These are phyloP conservation scores for Paraurostyla sp. DNA, from an alignment of 73 alveolate species.

Conservation along the genomic window DNA sequence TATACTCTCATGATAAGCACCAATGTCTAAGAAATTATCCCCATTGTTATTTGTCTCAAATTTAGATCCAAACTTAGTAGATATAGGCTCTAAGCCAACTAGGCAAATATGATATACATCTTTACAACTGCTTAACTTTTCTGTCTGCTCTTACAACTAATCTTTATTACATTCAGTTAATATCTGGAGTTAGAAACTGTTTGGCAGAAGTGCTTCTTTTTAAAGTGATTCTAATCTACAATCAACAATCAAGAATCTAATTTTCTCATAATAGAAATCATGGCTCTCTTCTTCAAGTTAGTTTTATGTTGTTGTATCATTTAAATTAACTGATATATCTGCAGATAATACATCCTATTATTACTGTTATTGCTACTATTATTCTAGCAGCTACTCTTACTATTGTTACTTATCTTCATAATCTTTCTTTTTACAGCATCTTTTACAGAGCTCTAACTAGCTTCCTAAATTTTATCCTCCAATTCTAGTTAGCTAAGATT, in stretches of 20 bases:
- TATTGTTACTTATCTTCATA: slow-evolving; percentile 41
- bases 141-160: slow-evolving; percentile 22
- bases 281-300: slow-evolving; percentile 45
- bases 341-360: too few species aligned
- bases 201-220: slow-evolving; percentile 53
- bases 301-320: too few species aligned
- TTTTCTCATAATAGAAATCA: slow-evolving; percentile 47
- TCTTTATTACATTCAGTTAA: slow-evolving; percentile 43
- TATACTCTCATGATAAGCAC: slow-evolving; percentile 52
- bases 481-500: neutral
- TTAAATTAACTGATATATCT: too few species aligned
- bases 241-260: slow-evolving; percentile 47
- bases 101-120: slow-evolving; percentile 57
- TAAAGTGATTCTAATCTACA: slow-evolving; percentile 52
- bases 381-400: too few species aligned
- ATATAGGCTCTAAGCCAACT: slow-evolving; percentile 40
- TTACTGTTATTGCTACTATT: too few species aligned
- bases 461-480: too few species aligned
- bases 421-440: slow-evolving; percentile 11
- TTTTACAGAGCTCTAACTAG: slow-evolving; percentile 1
- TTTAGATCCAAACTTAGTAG: neutral
- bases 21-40: slow-evolving; percentile 11
- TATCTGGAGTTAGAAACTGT: neutral
- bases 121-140: slow-evolving; percentile 5
- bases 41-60: neutral